Evolutionary conservation across 1,284 basidiomycete genomes (phyloP).

Genomic region (Ceratobasidium sp.): DNA sequence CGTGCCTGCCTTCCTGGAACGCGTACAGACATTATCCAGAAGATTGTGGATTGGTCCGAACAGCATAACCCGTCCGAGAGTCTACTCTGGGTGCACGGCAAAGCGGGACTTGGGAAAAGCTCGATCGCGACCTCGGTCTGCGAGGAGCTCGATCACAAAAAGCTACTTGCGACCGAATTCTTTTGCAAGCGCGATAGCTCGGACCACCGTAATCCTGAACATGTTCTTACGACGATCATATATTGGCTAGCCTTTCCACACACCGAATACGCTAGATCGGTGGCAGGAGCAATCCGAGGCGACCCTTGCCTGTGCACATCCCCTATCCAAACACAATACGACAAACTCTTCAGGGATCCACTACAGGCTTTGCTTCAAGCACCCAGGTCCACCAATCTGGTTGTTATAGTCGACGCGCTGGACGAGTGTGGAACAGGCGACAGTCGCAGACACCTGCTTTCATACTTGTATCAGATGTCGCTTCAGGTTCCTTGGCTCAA

Average conservation of each 20-base stretch:
- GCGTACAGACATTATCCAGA: neutral
- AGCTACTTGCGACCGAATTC: constrained; percentile 52
- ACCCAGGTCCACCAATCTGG: neutral
- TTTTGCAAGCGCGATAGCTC: constrained; percentile 54
- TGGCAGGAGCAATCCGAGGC: neutral
- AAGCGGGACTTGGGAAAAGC: constrained; percentile 53
- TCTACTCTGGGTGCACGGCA: constrained; percentile 51
- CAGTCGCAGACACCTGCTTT: neutral
- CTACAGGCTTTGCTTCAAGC: neutral
- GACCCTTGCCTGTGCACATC: neutral
- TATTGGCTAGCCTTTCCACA: constrained; percentile 9
- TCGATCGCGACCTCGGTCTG: constrained; percentile 52
- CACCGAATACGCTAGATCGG: neutral
- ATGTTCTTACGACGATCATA: constrained; percentile 29
- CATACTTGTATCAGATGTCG: neutral
- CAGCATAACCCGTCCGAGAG: neutral
- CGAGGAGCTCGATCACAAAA: constrained; percentile 18
- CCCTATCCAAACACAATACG: neutral
- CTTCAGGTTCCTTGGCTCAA: neutral
- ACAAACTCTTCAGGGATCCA: neutral
- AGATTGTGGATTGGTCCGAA: neutral
- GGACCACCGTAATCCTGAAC: constrained; percentile 23
- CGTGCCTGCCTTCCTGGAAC: neutral
- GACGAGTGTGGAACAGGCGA: constrained; percentile 35
- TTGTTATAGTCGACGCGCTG: constrained; percentile 38